Percentiles rank a stretch among this genome's conserved stretches.
phyloP scores from a whole-genome alignment of 75 land plant species.

The Larix kaempferi region DNA sequence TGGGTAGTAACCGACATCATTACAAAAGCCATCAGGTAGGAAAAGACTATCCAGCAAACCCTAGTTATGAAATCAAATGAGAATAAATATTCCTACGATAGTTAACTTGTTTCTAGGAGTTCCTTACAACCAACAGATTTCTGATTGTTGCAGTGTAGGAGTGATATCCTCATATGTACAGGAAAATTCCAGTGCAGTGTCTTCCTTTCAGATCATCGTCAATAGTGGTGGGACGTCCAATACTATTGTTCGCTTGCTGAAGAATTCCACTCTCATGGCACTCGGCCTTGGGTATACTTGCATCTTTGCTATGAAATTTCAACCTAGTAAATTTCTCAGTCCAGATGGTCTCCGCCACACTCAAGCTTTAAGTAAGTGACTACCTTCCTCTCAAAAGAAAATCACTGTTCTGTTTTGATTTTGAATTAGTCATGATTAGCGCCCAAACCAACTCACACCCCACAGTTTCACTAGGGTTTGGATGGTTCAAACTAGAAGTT shows the following conservation, averaged over 20 bases:
- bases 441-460: no score
- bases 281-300: constrained; percentile 74
- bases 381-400: no score
- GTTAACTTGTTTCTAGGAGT: constrained; percentile 69
- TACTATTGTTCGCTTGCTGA: constrained; percentile 49
- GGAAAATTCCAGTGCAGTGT: constrained; percentile 41
- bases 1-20: no score
- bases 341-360: no score
- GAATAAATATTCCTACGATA: constrained; percentile 40
- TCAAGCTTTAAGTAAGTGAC: constrained; percentile 57
- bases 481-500: no score
- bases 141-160: constrained; percentile 79
- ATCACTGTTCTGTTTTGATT: no score
- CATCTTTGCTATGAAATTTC: constrained; percentile 37
- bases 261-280: constrained; percentile 43
- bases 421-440: no score
- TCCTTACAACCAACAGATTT: constrained; percentile 56
- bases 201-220: constrained; percentile 49
- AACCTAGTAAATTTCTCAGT: constrained; percentile 24
- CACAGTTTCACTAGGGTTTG: no score
- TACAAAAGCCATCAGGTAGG: no score
- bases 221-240: constrained; percentile 56
- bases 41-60: no score
- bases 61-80: no score
- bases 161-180: constrained; percentile 52